phyloP scores from a whole-genome alignment of 441 rosid genomes.

The Omphalea diandra region DNA sequence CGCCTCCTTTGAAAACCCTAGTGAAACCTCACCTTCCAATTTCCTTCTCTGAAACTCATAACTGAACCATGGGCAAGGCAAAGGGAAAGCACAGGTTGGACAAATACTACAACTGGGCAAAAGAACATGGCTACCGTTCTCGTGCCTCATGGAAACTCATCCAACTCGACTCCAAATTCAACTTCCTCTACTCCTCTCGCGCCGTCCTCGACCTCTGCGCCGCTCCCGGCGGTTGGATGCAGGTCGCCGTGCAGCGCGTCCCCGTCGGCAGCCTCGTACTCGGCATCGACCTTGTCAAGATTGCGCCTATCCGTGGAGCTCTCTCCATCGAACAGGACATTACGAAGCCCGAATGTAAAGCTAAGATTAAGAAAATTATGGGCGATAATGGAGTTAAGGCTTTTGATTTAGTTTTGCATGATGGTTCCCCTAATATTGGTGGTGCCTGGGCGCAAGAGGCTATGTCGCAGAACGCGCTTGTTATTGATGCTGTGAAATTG shows the following conservation, averaged over 20 bases:
- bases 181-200: constrained; percentile 59
- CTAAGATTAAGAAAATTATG: constrained; percentile 62
- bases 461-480: constrained; percentile 79
- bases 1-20: constrained; percentile 11
- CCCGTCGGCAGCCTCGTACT: constrained; percentile 88
- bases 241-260: constrained; percentile 75
- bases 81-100: constrained; percentile 87
- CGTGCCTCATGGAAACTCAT: constrained; percentile 90
- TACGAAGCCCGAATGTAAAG: constrained; percentile 63
- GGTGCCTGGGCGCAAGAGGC: constrained; percentile 94
- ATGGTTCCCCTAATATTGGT: constrained; percentile 91
- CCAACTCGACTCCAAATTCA: constrained; percentile 71
- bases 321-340: constrained; percentile 74
- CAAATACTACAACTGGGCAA: constrained; percentile 71
- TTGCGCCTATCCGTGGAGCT: constrained; percentile 69
- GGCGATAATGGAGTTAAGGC: constrained; percentile 55
- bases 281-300: constrained; percentile 77
- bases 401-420: constrained; percentile 77
- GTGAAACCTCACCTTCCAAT: background rate
- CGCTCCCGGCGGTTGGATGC: constrained; percentile 98
- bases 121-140: constrained; percentile 91
- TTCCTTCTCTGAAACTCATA: too few relatives aligned
- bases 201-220: constrained; percentile 94
- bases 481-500: constrained; percentile 75
- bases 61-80: constrained; percentile 76